phyloP scores from a whole-genome alignment of 1,284 basidiomycete species.

The Ganoderma boninense region DNA sequence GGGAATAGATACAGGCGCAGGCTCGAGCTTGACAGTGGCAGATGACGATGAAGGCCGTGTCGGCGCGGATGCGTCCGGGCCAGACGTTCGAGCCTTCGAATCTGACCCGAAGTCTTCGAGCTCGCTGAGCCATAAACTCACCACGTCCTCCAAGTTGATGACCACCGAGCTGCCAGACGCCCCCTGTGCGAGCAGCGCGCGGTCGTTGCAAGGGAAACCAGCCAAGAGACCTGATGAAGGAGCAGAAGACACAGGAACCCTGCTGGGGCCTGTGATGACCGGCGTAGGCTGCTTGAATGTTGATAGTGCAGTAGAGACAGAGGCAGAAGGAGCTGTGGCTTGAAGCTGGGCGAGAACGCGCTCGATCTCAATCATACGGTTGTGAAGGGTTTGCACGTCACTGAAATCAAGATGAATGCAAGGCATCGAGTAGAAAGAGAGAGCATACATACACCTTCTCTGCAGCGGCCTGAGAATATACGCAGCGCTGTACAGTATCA shows the following conservation, averaged over 20 bases:
- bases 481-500: slow-evolving; percentile 74
- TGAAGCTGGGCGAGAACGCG: slow-evolving; percentile 57
- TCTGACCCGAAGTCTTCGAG: slow-evolving; percentile 33
- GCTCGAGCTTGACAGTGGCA: slow-evolving; percentile 57
- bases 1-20: slow-evolving; percentile 44
- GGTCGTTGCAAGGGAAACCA: slow-evolving; percentile 47
- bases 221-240: slow-evolving; percentile 32
- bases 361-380: slow-evolving; percentile 73
- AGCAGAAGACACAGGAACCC: slow-evolving; percentile 37
- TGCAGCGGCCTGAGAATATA: slow-evolving; percentile 80
- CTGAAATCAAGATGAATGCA: slow-evolving; percentile 42
- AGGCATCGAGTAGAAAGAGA: neutral
- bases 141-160: slow-evolving; percentile 63
- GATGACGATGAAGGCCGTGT: slow-evolving; percentile 26
- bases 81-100: slow-evolving; percentile 15
- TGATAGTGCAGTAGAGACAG: slow-evolving; percentile 31
- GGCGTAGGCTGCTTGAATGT: slow-evolving; percentile 34
- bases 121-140: slow-evolving; percentile 60
- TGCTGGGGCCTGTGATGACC: slow-evolving; percentile 14
- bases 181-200: slow-evolving; percentile 49
- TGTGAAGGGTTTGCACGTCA: slow-evolving; percentile 82
- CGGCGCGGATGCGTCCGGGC: slow-evolving; percentile 21
- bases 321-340: slow-evolving; percentile 28
- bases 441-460: slow-evolving; percentile 74
- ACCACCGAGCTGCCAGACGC: slow-evolving; percentile 58